A percentile compares a stretch with the other conserved stretches of the same genome.
Conservation (phyloP, 495 filamentous ascomycete genomes). For the Articulospora tetracladia region DNA sequence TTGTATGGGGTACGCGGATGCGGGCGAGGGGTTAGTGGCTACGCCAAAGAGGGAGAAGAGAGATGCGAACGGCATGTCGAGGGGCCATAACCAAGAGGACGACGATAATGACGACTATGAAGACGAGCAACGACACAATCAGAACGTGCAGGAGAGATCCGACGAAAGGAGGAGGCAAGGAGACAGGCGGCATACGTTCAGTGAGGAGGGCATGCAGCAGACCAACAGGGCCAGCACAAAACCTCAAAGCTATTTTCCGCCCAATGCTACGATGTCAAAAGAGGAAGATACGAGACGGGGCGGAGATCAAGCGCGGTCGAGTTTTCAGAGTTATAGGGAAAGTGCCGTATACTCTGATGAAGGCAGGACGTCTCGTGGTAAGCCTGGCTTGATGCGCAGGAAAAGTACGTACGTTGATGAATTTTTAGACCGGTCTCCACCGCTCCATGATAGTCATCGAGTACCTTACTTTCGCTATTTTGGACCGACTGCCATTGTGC, state of each 20-base stretch:
- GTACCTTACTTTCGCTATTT: conserved; percentile 88
- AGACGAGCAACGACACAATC: conserved; percentile 11
- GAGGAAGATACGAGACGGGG: background rate
- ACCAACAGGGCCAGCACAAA: conserved; percentile 1
- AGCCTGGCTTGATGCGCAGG: conserved; percentile 13
- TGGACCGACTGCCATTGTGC: conserved; percentile 83
- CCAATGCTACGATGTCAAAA: background rate
- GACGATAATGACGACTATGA: conserved; percentile 25
- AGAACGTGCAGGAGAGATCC: background rate
- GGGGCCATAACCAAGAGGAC: conserved; percentile 27
- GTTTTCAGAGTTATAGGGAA: conserved; percentile 17
- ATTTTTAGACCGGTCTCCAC: conserved; percentile 14
- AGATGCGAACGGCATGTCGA: conserved; percentile 29
- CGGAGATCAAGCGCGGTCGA: background rate
- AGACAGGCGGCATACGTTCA: background rate
- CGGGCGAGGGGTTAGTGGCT: conserved; percentile 34
- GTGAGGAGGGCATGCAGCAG: background rate
- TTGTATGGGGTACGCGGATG: conserved; percentile 64
- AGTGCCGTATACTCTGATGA: conserved; percentile 29
- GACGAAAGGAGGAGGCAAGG: background rate
- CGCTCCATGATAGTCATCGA: conserved; percentile 44
- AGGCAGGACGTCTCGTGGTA: conserved; percentile 27
- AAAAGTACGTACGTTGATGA: conserved; percentile 15
- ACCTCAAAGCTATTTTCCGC: conserved; percentile 5
- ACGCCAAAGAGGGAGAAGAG: conserved; percentile 30